Base-by-base conservation (phyloP, 2,329 filamentous ascomycete species). In the Botryotinia globosa region DNA sequence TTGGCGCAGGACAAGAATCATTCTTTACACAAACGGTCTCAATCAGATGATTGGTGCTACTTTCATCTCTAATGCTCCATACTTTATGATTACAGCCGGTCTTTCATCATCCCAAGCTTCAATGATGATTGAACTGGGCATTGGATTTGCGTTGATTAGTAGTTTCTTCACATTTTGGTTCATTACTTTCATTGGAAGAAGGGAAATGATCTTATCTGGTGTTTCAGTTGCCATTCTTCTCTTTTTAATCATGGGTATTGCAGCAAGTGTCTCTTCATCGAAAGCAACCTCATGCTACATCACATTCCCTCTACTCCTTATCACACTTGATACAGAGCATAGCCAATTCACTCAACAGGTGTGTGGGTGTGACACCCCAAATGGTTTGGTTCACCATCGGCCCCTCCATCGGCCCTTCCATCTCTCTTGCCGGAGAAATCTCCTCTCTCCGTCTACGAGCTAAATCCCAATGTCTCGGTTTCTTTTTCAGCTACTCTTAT, bases 11-110 rank as follows among this genome's bases (percentile, higher is more conserved):
- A 69, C 51, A 22, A 56, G 66, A 69, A 44, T 59, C 18, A 59
- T 69, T 29, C 37, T 69, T 32, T 69, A 69, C 25, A 45, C 58
- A 22, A 69, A 69, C 39, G 51, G 51, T 39, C 25, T 69, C 34
- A 69, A 69, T 58, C 51, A 69, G 58, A 69, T 69, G 34, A 69
- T 69, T 22, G 66, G 66, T 32, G 44, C 66, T 32, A 69, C 66
- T 10, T 59, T 59, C 25, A 69, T 69, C 25, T 25, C 66, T 12
- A 69, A 69, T 45, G 51, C 66, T 69, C 54, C 66, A 7, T 69
- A 59, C 44, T 69, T 59, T 16, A 69, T 69, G 51, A 54, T 69
- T 3, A 69, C 20, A n/a, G 66, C 66, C 10, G 51, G 66, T 20
- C 51, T n/a, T 12, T 51, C 45, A 12, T 25, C 22, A 5, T 25